phyloP scores from a whole-genome alignment of 129 eudicot genomes.

The Logfia minima region DNA sequence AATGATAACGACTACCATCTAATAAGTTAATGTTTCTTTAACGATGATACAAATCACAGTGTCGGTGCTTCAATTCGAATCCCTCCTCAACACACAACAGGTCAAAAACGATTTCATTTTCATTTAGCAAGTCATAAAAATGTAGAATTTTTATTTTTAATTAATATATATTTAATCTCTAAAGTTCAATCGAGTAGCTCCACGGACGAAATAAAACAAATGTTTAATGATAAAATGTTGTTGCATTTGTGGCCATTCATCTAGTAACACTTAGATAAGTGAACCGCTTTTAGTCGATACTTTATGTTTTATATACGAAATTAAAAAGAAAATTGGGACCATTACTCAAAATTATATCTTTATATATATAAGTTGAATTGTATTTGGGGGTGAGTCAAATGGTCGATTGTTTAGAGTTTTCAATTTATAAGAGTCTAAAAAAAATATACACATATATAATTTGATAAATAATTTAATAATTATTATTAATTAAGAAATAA shows the following conservation, averaged over 20 bases:
- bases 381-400: no score
- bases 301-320: neutral
- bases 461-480: no score
- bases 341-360: no score
- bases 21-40: neutral
- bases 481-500: no score
- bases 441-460: no score
- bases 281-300: neutral
- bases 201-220: neutral
- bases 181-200: conserved; percentile 10
- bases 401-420: no score
- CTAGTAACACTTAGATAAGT: neutral
- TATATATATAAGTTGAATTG: no score
- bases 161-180: neutral
- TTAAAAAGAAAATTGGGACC: no score
- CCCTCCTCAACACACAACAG: neutral
- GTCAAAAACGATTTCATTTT: neutral
- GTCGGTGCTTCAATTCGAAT: neutral
- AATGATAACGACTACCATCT: conserved; percentile 13
- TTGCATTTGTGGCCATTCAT: conserved; percentile 24
- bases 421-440: no score
- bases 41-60: neutral
- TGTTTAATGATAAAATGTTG: neutral
- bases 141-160: neutral
- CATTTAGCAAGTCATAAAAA: neutral